phyloP scores from a whole-genome alignment of 2,329 filamentous ascomycete genomes.

The Dothideomycetes sp. region DNA sequence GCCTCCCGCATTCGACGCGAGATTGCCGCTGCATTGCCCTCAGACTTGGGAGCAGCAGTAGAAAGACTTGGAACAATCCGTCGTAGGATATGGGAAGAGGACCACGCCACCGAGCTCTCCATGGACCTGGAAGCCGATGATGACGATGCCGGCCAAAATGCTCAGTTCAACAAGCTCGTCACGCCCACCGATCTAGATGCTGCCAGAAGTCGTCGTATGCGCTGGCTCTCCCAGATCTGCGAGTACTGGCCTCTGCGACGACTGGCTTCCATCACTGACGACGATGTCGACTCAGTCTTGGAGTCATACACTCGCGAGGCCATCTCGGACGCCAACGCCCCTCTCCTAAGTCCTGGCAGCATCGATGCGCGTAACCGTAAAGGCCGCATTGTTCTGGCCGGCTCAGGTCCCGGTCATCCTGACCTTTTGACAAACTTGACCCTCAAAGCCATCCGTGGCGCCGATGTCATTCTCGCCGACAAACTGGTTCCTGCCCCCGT shows the following conservation, averaged over 20 bases:
- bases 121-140: conserved; percentile 35
- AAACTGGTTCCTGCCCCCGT: conserved; percentile 80
- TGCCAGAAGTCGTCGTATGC: conserved; percentile 69
- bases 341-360: conserved; percentile 21
- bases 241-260: conserved; percentile 93
- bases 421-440: conserved; percentile 81
- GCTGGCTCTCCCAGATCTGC: conserved; percentile 93
- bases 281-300: conserved; percentile 70
- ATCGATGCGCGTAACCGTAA: conserved; percentile 26
- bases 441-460: conserved; percentile 62
- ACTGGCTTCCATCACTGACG: conserved; percentile 68
- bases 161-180: conserved; percentile 77
- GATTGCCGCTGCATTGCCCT: conserved; percentile 69
- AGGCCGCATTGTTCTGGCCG: conserved; percentile 78
- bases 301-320: conserved; percentile 48
- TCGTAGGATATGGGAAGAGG: conserved; percentile 63
- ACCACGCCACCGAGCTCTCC: conserved; percentile 46
- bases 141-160: conserved; percentile 61
- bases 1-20: conserved; percentile 82
- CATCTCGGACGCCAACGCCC: conserved; percentile 23
- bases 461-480: conserved; percentile 74
- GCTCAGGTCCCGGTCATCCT: conserved; percentile 85
- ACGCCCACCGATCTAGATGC: conserved; percentile 63
- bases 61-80: conserved; percentile 66
- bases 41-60: conserved; percentile 66